These are phyloP conservation scores for Platanthera guangdongensis DNA, from an alignment of 106 monocot genomes.

Conservation along the genomic window DNA sequence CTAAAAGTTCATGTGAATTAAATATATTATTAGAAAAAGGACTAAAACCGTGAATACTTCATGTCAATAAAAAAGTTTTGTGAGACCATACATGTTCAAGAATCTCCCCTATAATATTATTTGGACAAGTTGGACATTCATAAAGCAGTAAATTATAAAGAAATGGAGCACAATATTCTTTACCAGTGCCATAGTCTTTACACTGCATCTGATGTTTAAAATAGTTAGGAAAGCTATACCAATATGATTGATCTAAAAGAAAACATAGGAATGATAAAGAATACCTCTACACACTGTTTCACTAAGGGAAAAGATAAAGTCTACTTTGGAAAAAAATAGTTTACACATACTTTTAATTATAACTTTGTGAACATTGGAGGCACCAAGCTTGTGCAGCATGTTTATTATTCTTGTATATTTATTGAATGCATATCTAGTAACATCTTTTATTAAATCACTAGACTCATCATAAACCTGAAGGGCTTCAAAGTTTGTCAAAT, in stretches of 20 bases:
- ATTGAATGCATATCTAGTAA: conserved; percentile 33
- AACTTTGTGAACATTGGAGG: conserved; percentile 23
- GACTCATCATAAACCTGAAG: neutral
- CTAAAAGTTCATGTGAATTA: conserved; percentile 50
- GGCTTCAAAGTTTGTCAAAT: conserved; percentile 12
- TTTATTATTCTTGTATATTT: conserved; percentile 32
- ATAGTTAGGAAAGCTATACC: conserved; percentile 9
- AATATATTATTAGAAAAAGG: neutral
- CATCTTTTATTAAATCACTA: conserved; percentile 21
- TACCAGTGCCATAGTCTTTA: conserved; percentile 37
- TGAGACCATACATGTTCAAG: conserved; percentile 56
- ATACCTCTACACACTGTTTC: conserved; percentile 87
- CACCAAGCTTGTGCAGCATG: conserved; percentile 29
- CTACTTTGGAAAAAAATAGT: conserved; percentile 18
- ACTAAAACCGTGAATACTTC: neutral
- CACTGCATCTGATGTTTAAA: conserved; percentile 44
- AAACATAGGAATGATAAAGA: neutral
- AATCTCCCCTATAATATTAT: conserved; percentile 34
- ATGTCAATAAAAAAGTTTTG: neutral
- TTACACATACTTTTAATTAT: conserved; percentile 28
- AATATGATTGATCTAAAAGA: neutral
- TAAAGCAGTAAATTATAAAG: conserved; percentile 36
- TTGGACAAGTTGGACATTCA: conserved; percentile 18
- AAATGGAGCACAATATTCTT: conserved; percentile 34
- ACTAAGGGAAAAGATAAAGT: conserved; percentile 39